Evolutionary conservation across 1,284 basidiomycete species (phyloP).

Genomic region (Trichosporon sp.): DNA sequence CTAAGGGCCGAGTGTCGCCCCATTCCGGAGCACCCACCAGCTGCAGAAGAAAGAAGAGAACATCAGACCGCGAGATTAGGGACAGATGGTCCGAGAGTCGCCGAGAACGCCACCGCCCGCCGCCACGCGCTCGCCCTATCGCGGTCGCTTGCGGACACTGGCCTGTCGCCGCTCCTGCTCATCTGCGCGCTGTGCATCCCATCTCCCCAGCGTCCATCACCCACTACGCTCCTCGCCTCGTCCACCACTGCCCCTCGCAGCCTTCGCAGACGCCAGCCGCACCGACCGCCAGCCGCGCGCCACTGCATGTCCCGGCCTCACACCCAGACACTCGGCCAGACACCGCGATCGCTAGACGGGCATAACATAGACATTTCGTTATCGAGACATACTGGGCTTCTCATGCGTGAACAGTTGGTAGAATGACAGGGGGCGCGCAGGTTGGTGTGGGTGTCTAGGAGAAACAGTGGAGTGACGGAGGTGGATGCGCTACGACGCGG

Average conservation of each 20-base stretch:
- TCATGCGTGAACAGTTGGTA: background rate
- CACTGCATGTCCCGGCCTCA: no score
- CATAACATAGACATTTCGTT: background rate
- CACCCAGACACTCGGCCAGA: no score
- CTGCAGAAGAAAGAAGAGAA: background rate
- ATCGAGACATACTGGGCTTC: background rate
- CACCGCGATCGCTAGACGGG: background rate
- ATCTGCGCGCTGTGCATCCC: no score
- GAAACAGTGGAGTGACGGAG: background rate
- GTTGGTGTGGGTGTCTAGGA: background rate
- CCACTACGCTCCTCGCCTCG: no score
- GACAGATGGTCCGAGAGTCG: background rate
- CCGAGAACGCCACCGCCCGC: background rate
- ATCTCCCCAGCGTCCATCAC: background rate
- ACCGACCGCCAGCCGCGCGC: no score
- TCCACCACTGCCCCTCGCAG: no score
- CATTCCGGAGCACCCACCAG: no score
- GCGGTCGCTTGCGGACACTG: background rate
- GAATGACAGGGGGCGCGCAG: no score
- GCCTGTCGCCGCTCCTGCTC: background rate
- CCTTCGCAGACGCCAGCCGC: no score
- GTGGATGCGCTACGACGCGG: background rate
- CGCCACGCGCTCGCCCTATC: background rate
- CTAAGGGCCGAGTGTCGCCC: no score
- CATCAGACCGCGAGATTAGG: background rate